Conservation (phyloP, 441 rosid species). For the Erodium trifolium region DNA sequence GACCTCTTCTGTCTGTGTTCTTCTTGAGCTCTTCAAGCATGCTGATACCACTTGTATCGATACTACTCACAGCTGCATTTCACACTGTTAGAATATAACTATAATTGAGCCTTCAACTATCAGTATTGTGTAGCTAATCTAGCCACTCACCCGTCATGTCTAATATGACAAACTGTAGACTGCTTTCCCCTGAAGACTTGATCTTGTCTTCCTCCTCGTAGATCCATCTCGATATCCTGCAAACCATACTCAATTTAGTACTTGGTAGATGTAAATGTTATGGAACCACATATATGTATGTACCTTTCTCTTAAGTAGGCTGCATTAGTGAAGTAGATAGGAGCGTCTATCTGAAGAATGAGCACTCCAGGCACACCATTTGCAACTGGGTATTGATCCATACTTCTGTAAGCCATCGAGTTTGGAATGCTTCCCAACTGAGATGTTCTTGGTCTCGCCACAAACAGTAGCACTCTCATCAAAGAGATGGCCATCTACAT, state of each 20-base stretch:
- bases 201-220: conserved; percentile 39
- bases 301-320: conserved; percentile 70
- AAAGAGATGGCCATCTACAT: conserved; percentile 45
- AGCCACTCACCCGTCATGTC: conserved; percentile 36
- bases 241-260: background rate
- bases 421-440: conserved; percentile 54
- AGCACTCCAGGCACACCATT: conserved; percentile 41
- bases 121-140: no score
- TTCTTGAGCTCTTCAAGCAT: conserved; percentile 48
- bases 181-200: conserved; percentile 28
- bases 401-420: conserved; percentile 49
- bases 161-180: conserved; percentile 38
- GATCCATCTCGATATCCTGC: conserved; percentile 50
- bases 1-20: conserved; percentile 28
- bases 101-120: no score
- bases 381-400: conserved; percentile 55
- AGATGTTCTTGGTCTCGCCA: conserved; percentile 69
- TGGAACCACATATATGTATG: background rate
- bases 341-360: conserved; percentile 77
- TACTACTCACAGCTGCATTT: conserved; percentile 41
- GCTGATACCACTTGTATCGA: conserved; percentile 54
- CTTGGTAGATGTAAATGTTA: background rate
- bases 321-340: conserved; percentile 70
- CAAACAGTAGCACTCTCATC: conserved; percentile 51
- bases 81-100: background rate